Percentiles rank a stretch among this genome's conserved stretches.
Evolutionary conservation across 208 protist genomes (phyloP).

Genomic region (Crithidia thermophila): DNA sequence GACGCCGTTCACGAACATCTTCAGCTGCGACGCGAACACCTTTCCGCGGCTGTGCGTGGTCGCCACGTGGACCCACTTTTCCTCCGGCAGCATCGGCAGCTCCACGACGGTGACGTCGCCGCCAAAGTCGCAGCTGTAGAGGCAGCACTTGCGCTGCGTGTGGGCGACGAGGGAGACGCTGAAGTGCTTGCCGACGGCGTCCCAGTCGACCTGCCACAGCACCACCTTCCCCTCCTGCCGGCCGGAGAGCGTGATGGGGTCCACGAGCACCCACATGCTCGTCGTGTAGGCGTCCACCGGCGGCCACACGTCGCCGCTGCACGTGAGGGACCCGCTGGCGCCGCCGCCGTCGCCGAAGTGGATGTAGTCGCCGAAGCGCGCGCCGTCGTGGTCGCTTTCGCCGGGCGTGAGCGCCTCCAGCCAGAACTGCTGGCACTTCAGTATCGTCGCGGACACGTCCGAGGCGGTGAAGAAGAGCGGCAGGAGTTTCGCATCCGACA

Average conservation of each 20-base stretch:
- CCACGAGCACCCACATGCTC: slow-evolving; percentile 49
- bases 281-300: slow-evolving; percentile 56
- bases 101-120: slow-evolving; percentile 31
- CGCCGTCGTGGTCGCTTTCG: not conserved
- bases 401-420: slow-evolving; percentile 23
- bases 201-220: slow-evolving; percentile 52
- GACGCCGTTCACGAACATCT: slow-evolving; percentile 52
- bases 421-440: slow-evolving; percentile 35
- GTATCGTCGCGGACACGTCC: slow-evolving; percentile 7
- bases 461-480: slow-evolving; percentile 34
- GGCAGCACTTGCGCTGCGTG: slow-evolving; percentile 26
- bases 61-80: slow-evolving; percentile 53
- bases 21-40: slow-evolving; percentile 43
- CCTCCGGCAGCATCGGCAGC: slow-evolving; percentile 52
- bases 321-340: slow-evolving; percentile 35
- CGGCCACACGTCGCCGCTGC: slow-evolving; percentile 49
- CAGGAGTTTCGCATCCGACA: slow-evolving; percentile 32
- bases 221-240: slow-evolving; percentile 24
- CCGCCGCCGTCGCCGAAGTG: slow-evolving; percentile 50
- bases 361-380: slow-evolving; percentile 33
- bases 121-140: slow-evolving; percentile 37
- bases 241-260: slow-evolving; percentile 17
- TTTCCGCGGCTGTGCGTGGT: slow-evolving; percentile 39
- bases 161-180: slow-evolving; percentile 34
- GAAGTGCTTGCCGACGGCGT: slow-evolving; percentile 25